Base-by-base conservation (phyloP, 495 filamentous ascomycete species). In the Aspergillus bridgeri region DNA sequence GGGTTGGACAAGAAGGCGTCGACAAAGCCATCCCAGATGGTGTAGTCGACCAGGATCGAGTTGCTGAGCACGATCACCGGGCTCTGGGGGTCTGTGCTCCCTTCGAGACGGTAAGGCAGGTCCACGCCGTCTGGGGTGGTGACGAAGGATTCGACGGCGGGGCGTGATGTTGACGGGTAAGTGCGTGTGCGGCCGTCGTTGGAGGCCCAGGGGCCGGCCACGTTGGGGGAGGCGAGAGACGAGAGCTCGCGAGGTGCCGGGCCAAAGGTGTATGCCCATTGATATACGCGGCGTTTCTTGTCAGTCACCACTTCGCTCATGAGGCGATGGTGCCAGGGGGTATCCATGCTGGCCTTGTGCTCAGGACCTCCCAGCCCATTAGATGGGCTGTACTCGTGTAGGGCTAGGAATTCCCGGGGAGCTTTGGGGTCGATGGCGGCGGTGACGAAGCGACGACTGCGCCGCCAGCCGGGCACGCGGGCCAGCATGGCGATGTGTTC, bases 1-100 rank as follows among this genome's bases (percentile, higher is more conserved):
- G 75, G 63, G 42, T 77, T 76, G 29, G 87, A 73, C 56, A 88
- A 78, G 73, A 88, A 83, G 0, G 73, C 64, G 19, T 76, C 72
- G 13, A 91, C 71, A 62, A 92, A 85, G 17, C 74, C 74, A 63
- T 92, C 86, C 90, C 90, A 94, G 78, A 94, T 92, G 71, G 79
- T 78, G 62, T 82, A 79, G 11, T 83, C 80, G 4, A 86, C 86
- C 0, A 94, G 82, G 51, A 94, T 86, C 5, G 85, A 88, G 76
- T 92, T 92, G 69, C 78, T 80, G 54, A 90, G 84, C 33, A 89
- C 82, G 25, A 94, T 80, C 0, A 86, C 79, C 0, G 89, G 89
- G 1, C 87, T 86, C 13, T 78, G 60, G 0, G 83, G 83, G 55
- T 85, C 79, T 9, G 82, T 70, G 67, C 80, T 85, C 29, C 90